phyloP scores from a whole-genome alignment of 805 yeast species.

The Nakazawaea ishiwadae region DNA sequence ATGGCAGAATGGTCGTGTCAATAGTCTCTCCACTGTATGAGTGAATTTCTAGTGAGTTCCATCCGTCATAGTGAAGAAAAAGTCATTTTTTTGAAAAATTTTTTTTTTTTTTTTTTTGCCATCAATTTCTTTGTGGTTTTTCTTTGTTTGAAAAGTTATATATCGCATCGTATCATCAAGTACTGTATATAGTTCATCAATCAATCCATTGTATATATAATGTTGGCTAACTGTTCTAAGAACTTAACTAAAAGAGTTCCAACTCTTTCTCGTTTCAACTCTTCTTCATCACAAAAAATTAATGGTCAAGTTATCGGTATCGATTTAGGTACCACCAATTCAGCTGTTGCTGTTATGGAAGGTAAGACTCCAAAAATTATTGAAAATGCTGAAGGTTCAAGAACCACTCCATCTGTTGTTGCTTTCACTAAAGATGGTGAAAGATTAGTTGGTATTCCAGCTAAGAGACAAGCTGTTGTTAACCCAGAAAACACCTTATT shows the following conservation, averaged over 20 bases:
- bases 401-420: constrained; percentile 79
- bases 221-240: constrained; percentile 11
- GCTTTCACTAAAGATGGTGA: constrained; percentile 51
- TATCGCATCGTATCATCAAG: not conserved
- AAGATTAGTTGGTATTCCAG: constrained; percentile 60
- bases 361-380: constrained; percentile 60
- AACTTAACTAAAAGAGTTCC: constrained; percentile 9
- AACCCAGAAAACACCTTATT: constrained; percentile 76
- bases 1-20: too few species aligned
- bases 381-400: constrained; percentile 73
- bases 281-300: constrained; percentile 22
- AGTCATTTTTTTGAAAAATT: constrained; percentile 1
- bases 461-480: constrained; percentile 71
- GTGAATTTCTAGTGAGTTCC: not conserved
- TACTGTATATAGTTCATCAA: constrained; percentile 5
- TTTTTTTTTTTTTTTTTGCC: not conserved
- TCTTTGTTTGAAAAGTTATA: not conserved
- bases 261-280: constrained; percentile 18
- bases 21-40: not conserved
- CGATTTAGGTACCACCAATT: constrained; percentile 82
- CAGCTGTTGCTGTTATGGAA: constrained; percentile 76
- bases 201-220: not conserved
- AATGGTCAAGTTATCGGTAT: constrained; percentile 62
- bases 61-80: not conserved
- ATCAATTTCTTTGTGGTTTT: not conserved